Conservation (phyloP, 345 rosid genomes). For the Syzygium grande region DNA sequence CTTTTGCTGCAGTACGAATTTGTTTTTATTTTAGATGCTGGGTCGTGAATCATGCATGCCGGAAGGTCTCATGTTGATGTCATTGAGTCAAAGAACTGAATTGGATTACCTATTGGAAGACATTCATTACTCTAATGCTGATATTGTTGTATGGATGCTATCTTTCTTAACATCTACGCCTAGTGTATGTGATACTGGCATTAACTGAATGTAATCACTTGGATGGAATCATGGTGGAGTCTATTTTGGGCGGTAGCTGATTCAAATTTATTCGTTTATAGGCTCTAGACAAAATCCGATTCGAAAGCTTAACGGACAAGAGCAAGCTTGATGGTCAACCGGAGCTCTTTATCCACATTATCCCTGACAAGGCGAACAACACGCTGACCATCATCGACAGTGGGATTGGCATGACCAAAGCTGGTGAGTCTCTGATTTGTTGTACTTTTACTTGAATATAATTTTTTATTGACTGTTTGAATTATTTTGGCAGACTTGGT, state of each 20-base stretch:
- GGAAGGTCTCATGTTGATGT: not conserved
- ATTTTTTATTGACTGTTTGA: not conserved
- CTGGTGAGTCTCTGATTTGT: slow-evolving; percentile 37
- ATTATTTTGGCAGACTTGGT: slow-evolving; percentile 51
- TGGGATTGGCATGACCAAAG: slow-evolving; percentile 87
- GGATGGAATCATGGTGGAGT: not conserved
- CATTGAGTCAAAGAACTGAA: not conserved
- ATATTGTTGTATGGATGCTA: not conserved
- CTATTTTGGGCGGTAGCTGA: not conserved
- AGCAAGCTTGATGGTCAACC: slow-evolving; percentile 84
- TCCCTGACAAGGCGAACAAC: slow-evolving; percentile 70
- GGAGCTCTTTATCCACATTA: slow-evolving; percentile 72
- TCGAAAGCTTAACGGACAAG: slow-evolving; percentile 85
- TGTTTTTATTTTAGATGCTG: not conserved
- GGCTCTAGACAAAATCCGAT: slow-evolving; percentile 92
- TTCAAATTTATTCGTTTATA: not conserved
- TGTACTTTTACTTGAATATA: not conserved
- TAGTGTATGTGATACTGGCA: not conserved
- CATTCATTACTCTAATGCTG: not conserved
- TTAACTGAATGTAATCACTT: not conserved
- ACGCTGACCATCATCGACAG: slow-evolving; percentile 63
- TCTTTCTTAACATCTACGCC: not conserved
- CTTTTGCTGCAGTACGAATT: not conserved
- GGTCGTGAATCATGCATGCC: not conserved
- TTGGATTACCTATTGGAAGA: not conserved